Evolutionary conservation across 208 protist species (phyloP).

Genomic region (Blechomonas ayalai): DNA sequence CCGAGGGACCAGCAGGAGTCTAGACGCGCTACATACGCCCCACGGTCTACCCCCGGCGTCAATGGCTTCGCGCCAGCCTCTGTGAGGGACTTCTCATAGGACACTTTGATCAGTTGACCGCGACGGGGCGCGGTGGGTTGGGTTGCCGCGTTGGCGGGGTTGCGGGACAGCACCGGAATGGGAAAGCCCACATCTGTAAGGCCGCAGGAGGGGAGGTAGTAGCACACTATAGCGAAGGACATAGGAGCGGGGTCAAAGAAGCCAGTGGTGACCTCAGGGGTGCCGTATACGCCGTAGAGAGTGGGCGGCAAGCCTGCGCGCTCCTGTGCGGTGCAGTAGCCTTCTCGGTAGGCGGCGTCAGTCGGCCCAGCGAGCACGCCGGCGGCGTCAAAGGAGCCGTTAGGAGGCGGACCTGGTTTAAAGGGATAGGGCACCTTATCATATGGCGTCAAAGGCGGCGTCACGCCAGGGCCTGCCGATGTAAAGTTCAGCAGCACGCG

Average conservation of each 20-base stretch:
- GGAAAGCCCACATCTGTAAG: slow-evolving; percentile 55
- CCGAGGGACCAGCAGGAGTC: slow-evolving; percentile 65
- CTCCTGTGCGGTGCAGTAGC: slow-evolving; percentile 39
- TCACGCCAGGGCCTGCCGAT: slow-evolving; percentile 7
- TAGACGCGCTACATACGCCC: slow-evolving; percentile 31
- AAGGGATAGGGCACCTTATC: slow-evolving; percentile 32
- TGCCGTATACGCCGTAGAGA: slow-evolving; percentile 36
- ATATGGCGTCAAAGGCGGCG: slow-evolving; percentile 26
- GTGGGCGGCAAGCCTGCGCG: slow-evolving; percentile 11
- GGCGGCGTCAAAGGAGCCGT: slow-evolving; percentile 63
- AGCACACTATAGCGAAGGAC: slow-evolving; percentile 59
- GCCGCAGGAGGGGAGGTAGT: slow-evolving; percentile 48
- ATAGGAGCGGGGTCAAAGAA: slow-evolving; percentile 43
- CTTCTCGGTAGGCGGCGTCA: slow-evolving; percentile 41
- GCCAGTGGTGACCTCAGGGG: slow-evolving; percentile 22
- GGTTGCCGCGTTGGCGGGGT: slow-evolving; percentile 38
- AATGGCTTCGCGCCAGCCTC: slow-evolving; percentile 23
- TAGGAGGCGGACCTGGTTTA: slow-evolving; percentile 28
- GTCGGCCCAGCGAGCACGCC: slow-evolving; percentile 21
- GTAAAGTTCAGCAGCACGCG: slow-evolving; percentile 53
- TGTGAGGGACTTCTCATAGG: slow-evolving; percentile 42
- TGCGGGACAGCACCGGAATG: slow-evolving; percentile 37
- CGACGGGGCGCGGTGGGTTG: slow-evolving; percentile 31
- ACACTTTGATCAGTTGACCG: slow-evolving; percentile 66
- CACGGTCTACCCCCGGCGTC: slow-evolving; percentile 56